Evolutionary conservation across 345 rosid species (phyloP).

Genomic region (Salix arbutifolia): DNA sequence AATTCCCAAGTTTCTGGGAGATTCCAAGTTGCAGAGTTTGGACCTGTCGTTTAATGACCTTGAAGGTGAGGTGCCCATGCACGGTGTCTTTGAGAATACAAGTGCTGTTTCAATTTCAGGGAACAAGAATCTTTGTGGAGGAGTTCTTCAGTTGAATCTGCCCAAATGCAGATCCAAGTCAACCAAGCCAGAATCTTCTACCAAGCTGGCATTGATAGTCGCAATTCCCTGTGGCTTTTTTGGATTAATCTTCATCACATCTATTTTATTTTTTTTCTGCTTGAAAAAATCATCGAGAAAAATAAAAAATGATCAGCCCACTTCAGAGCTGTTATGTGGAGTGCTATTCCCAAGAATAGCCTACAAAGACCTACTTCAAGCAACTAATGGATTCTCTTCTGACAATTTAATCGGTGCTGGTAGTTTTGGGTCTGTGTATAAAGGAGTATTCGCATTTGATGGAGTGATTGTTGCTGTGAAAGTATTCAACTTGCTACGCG

Average conservation of each 20-base stretch:
- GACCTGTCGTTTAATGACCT: too few species aligned
- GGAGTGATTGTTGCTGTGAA: not conserved
- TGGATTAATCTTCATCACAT: too few species aligned
- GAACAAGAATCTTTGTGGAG: conserved; percentile 13
- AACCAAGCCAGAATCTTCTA: not conserved
- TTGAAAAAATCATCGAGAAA: too few species aligned
- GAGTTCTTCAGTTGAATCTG: not conserved
- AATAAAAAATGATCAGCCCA: too few species aligned
- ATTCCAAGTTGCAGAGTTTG: too few species aligned
- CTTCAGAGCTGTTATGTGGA: too few species aligned
- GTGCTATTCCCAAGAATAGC: not conserved
- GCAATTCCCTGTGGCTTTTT: too few species aligned
- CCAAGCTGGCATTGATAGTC: not conserved
- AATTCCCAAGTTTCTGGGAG: too few species aligned
- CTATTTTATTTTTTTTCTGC: too few species aligned
- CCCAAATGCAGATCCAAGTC: not conserved
- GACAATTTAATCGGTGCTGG: not conserved
- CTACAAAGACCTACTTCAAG: not conserved
- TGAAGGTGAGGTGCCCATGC: not conserved
- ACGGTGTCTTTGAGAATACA: conserved; percentile 9
- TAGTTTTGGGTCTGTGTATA: not conserved
- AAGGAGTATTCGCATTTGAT: not conserved
- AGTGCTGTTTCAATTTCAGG: not conserved
- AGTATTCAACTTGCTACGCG: not conserved
- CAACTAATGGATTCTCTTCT: not conserved